These are phyloP conservation scores for Davidsoniella neocaledoniae DNA, from an alignment of 2,329 filamentous ascomycete species.

Conservation along the genomic window DNA sequence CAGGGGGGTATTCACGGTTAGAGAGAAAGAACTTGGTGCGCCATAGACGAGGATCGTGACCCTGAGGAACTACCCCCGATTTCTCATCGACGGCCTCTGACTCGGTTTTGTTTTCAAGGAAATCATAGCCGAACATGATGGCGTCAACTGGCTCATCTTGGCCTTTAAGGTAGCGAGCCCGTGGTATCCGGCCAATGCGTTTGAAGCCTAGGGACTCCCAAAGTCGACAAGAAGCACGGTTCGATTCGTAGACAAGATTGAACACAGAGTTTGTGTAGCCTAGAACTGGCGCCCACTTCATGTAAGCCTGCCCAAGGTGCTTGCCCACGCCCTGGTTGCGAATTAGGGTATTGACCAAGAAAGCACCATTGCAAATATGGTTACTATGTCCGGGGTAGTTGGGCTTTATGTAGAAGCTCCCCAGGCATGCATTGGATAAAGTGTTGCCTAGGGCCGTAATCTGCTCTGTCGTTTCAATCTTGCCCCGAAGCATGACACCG, in stretches of 20 bases:
- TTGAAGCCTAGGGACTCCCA: constrained; percentile 91
- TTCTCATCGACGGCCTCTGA: constrained; percentile 19
- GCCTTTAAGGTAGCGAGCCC: constrained; percentile 51
- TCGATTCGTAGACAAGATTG: constrained; percentile 88
- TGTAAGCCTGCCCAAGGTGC: constrained; percentile 59
- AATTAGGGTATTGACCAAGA: constrained; percentile 56
- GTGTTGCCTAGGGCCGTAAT: constrained; percentile 38
- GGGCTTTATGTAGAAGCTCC: constrained; percentile 87
- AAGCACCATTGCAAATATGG: constrained; percentile 77
- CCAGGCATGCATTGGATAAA: constrained; percentile 67
- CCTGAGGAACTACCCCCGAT: constrained; percentile 7
- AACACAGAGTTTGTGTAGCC: constrained; percentile 88
- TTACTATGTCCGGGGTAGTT: constrained; percentile 85
- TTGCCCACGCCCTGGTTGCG: constrained; percentile 60
- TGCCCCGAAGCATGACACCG: constrained; percentile 71
- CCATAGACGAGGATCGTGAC: constrained; percentile 77
- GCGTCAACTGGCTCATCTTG: constrained; percentile 54
- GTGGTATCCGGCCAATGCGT: constrained; percentile 69
- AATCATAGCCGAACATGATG: constrained; percentile 59
- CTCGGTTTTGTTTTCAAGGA: constrained; percentile 26
- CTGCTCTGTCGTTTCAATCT: constrained; percentile 34
- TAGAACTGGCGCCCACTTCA: constrained; percentile 63
- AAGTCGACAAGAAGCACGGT: constrained; percentile 74
- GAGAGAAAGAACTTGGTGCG: constrained; percentile 97
- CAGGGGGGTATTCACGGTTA: constrained; percentile 80